Evolutionary conservation across 2,329 filamentous ascomycete genomes (phyloP).

Genomic region (Hypoxylon sp.): DNA sequence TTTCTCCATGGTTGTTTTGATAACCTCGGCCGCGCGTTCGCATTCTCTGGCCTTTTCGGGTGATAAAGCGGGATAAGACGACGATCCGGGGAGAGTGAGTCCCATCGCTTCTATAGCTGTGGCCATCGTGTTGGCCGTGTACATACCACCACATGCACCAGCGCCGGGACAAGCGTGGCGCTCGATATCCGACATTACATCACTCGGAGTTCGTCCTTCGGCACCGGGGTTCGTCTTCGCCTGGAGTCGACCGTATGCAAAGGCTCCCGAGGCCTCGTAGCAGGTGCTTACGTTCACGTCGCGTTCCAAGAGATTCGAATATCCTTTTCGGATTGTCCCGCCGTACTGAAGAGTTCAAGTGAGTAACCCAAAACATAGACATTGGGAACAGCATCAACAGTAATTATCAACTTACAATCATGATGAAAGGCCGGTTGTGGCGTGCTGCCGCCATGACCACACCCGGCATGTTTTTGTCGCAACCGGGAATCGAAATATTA

Average conservation of each 20-base stretch:
- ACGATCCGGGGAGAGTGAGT: conserved; percentile 83
- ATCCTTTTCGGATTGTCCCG: conserved; percentile 90
- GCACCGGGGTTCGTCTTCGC: conserved; percentile 73
- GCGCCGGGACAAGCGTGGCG: conserved; percentile 80
- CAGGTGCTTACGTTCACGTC: conserved; percentile 90
- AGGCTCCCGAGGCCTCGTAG: conserved; percentile 89
- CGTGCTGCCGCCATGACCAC: conserved; percentile 90
- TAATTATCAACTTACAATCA: conserved; percentile 68
- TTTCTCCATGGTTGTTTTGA: conserved; percentile 82
- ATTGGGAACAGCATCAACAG: too few species aligned
- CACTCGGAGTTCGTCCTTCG: conserved; percentile 75
- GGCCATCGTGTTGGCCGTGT: conserved; percentile 94
- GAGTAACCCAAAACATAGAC: not conserved
- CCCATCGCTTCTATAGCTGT: conserved; percentile 92
- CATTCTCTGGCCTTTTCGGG: conserved; percentile 91
- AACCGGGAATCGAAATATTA: conserved; percentile 92
- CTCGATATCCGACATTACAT: conserved; percentile 88
- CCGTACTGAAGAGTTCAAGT: conserved; percentile 69
- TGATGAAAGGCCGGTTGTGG: conserved; percentile 91
- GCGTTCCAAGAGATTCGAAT: conserved; percentile 79
- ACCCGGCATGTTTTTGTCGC: conserved; percentile 98
- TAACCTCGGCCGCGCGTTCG: conserved; percentile 81
- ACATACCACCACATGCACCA: conserved; percentile 85
- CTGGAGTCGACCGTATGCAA: conserved; percentile 81
- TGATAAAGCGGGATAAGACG: conserved; percentile 82